A percentile compares a stretch with the other conserved stretches of the same genome.
phyloP scores from a whole-genome alignment of 805 yeast species.

The Lipomyces starkeyi region DNA sequence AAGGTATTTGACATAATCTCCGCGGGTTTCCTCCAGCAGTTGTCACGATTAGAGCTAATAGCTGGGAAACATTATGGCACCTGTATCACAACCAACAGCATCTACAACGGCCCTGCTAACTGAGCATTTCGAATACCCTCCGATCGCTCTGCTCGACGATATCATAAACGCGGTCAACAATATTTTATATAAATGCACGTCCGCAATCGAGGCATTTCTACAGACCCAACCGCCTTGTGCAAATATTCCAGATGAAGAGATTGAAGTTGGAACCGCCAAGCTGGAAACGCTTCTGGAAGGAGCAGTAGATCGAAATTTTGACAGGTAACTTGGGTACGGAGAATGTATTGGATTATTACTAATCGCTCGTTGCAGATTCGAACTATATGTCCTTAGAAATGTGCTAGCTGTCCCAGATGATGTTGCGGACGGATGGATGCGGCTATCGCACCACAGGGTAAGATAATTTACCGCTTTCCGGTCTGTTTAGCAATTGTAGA shows the following conservation, averaged over 20 bases:
- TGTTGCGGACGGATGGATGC: slow-evolving; percentile 68
- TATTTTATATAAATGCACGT: slow-evolving; percentile 79
- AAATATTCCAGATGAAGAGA: slow-evolving; percentile 41
- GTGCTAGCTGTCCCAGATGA: slow-evolving; percentile 72
- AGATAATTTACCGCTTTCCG: not conserved
- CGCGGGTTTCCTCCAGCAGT: not conserved
- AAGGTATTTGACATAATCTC: not conserved
- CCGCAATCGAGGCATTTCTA: slow-evolving; percentile 74
- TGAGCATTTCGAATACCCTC: slow-evolving; percentile 86
- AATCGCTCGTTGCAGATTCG: slow-evolving; percentile 52
- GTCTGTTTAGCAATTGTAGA: slow-evolving; percentile 27
- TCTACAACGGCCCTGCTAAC: slow-evolving; percentile 63
- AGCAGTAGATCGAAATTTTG: slow-evolving; percentile 80
- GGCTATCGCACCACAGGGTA: slow-evolving; percentile 70
- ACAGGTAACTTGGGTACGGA: slow-evolving; percentile 50
- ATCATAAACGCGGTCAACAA: slow-evolving; percentile 87
- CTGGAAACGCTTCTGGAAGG: slow-evolving; percentile 77
- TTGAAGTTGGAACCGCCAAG: slow-evolving; percentile 78
- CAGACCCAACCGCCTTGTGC: slow-evolving; percentile 47
- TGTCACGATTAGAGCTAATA: not conserved
- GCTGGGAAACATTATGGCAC: slow-evolving; percentile 12
- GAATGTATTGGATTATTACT: not conserved
- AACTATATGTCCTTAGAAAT: slow-evolving; percentile 78
- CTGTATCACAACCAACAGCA: slow-evolving; percentile 29
- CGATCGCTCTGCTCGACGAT: slow-evolving; percentile 81